Base-by-base conservation (phyloP, 305 asterid species). In the Striga hermonthica region DNA sequence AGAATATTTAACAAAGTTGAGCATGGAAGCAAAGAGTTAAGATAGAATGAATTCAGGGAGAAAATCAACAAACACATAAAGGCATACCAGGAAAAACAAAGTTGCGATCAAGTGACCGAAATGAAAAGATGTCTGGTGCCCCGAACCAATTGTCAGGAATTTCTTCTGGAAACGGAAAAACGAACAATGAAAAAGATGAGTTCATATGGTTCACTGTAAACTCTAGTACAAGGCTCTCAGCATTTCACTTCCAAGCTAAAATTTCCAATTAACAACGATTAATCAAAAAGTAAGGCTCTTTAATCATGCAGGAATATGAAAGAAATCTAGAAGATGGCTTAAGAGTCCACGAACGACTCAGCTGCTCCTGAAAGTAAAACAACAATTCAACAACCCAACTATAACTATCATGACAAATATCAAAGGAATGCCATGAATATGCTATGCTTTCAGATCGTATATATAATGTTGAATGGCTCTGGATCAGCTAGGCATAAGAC, bases 81-180 rank as follows among this genome's bases (percentile, higher is more conserved):
- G 15, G 62, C 64, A 63, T 83, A 91, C 98, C 98, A 48, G 96
- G 95, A 74, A 91, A 86, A 74, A 91, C 88, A 83, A 91, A 91
- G 80, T 74, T 76, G 64, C 98, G 95, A 74, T 94, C 95, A 78
- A 88, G 73, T 48, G 93, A 72, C 66, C 78, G 78, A 73, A 94
- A 78, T 40, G 95, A 85, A 63, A 68, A 78, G 54, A 86, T 84
- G 82, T 90, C 92, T 44, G 91, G 82, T 59, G 92, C 84, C 58
- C 90, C 96, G 28, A 68, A 81, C 99, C 99, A 94, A 66, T 82
- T 75, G 56, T 79, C 92, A 67, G 96, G 96, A 75, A 94, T 73
- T 80, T 86, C 84, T 75, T 81, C 99, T 94, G 95, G 55, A 13
- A 34, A 69, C 6, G 7, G 9, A 43, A 8, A 43, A 8, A 43